These are phyloP conservation scores for Ajuga reptans DNA, from an alignment of 305 asterid genomes.

Conservation along the genomic window DNA sequence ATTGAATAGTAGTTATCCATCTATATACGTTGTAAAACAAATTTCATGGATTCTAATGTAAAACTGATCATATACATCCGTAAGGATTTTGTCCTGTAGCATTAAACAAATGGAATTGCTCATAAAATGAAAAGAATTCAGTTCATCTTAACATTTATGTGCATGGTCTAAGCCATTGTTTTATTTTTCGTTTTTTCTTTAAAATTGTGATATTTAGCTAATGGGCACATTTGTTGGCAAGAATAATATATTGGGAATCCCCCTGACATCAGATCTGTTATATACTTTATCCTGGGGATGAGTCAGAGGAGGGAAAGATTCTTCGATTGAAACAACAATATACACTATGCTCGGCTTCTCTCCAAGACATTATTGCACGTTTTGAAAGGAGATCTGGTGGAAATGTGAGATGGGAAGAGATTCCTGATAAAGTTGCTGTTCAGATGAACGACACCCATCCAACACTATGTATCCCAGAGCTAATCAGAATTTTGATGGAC, in stretches of 20 bases:
- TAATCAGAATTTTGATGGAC: slow-evolving; percentile 83
- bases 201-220: neutral
- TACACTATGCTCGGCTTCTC: slow-evolving; percentile 89
- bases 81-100: neutral
- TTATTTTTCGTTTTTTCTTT: neutral
- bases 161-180: slow-evolving; percentile 6
- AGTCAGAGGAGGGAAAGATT: slow-evolving; percentile 65
- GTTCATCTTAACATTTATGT: neutral
- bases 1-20: neutral
- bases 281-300: slow-evolving; percentile 86
- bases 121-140: neutral
- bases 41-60: neutral
- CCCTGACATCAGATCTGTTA: slow-evolving; percentile 60
- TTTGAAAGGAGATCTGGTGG: slow-evolving; percentile 77
- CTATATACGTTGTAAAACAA: neutral
- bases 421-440: slow-evolving; percentile 90
- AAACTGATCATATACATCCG: neutral
- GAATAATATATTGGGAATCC: slow-evolving; percentile 17
- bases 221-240: neutral
- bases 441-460: slow-evolving; percentile 98
- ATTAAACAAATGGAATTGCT: neutral
- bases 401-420: slow-evolving; percentile 60
- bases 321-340: slow-evolving; percentile 86
- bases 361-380: slow-evolving; percentile 74
- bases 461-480: slow-evolving; percentile 85